Evolutionary conservation across 163 green algal species (phyloP), one percentile per base, ranked within the genome.

Genomic region (Volvox carteri): DNA sequence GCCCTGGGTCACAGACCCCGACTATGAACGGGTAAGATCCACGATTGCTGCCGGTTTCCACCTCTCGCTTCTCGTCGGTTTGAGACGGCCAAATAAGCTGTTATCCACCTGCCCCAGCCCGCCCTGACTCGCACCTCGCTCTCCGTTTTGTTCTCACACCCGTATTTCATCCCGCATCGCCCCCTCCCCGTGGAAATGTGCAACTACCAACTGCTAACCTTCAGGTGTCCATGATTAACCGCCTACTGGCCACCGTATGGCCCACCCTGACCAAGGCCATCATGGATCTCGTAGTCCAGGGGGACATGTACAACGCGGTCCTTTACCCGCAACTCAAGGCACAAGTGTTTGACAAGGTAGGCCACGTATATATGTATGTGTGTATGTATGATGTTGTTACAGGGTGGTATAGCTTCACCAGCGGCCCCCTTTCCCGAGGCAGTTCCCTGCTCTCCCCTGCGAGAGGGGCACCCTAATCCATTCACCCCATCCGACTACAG

Each of bases 171-270:
- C 41, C 11, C 25, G 21, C 35, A 8, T 16, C 58, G n/a, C n/a
- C n/a, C n/a, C n/a, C n/a, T n/a, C n/a, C n/a, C n/a, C n/a, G n/a
- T n/a, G n/a, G n/a, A n/a, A n/a, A n/a, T n/a, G n/a, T n/a, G n/a
- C n/a, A n/a, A n/a, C n/a, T n/a, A n/a, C n/a, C n/a, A n/a, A n/a
- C n/a, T n/a, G n/a, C n/a, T n/a, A n/a, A n/a, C n/a, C 41, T 16
- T 2, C 89, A 92, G 90, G 86, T 92, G 30, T 78, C 84, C 67
- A 90, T 87, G 86, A 88, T 91, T 54, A 92, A 92, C 86, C 88
- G 91, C 35, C 86, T 92, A 4, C 50, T 62, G 9, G 70, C 68
- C 33, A 85, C 72, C 52, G 41, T 90, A 25, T 91, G 85, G 84
- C 79, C 87, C 28, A 73, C 76, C 39, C 58, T 90, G 42, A 91